Evolutionary conservation across 441 rosid genomes (phyloP), one percentile per base, ranked within the genome.

Genomic region (Gossypium schwendimanii): DNA sequence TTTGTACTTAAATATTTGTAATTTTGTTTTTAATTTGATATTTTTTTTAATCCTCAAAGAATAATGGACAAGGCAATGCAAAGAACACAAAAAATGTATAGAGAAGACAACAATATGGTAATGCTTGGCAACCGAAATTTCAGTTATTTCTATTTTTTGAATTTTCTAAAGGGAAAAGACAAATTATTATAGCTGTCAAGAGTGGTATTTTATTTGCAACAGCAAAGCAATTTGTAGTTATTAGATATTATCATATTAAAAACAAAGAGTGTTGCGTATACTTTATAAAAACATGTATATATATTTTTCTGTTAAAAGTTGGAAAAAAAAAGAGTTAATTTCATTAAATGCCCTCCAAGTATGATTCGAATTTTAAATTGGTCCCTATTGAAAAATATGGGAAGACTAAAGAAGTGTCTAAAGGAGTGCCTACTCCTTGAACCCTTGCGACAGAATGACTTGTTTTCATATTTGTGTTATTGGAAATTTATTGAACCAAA

Each of bases 151-250:
- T 14, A 0, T 11, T 59, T 21, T 3, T 21, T 8, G 0, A 49
- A 49, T 26, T 26, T 26, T 39, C n/a, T 41, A 11, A 41, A 36
- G 28, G 52, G 44, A 63, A 39, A 63, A 63, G 52, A 63, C 69
- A 63, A 63, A 41, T 63, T 11, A 63, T 63, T 63, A 41, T 63
- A 63, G 69, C 69, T 63, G 69, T 63, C 69, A 18, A 18, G 28
- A 63, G 68, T 18, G 17, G 18, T 31, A 36, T 31, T 33, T 69
- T 69, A 49, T 53, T 54, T 69, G 63, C 49, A 28, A 50, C 71
- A 67, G 71, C 52, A 20, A 53, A 53, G 63, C 63, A 69, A 33
- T 33, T 33, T 54, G 73, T 69, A 54, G 52, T 62, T n/a, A 18
- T 54, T 36, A 36, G 50, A 69, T 18, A 18, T 8, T 39, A 39